phyloP scores from a whole-genome alignment of 2,329 filamentous ascomycete genomes.

The Graphilbum sp. region DNA sequence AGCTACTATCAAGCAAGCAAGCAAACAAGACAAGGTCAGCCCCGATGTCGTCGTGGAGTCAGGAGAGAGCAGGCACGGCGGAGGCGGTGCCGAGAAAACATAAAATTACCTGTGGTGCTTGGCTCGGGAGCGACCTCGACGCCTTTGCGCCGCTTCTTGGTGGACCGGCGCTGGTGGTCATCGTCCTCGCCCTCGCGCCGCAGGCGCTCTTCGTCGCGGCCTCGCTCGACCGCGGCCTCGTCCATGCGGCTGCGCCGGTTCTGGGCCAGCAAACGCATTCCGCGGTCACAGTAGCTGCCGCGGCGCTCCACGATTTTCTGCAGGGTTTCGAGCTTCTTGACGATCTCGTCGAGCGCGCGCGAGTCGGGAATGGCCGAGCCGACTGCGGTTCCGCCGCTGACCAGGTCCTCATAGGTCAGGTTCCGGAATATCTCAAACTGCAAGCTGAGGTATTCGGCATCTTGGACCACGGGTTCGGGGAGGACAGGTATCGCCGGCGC shows the following conservation, averaged over 20 bases:
- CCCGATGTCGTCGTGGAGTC: too few species aligned
- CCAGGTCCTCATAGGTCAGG: constrained; percentile 51
- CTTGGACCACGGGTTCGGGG: constrained; percentile 36
- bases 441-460: constrained; percentile 52
- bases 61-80: too few species aligned
- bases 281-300: constrained; percentile 51
- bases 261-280: constrained; percentile 53
- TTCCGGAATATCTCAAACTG: constrained; percentile 41
- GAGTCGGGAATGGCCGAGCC: constrained; percentile 45
- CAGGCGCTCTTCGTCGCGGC: constrained; percentile 32
- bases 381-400: constrained; percentile 38
- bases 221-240: constrained; percentile 27
- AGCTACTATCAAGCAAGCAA: not conserved
- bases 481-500: constrained; percentile 31
- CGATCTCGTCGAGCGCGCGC: constrained; percentile 46
- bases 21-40: not conserved
- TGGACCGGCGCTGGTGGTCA: constrained; percentile 33
- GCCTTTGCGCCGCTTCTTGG: constrained; percentile 65
- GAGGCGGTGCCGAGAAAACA: too few species aligned
- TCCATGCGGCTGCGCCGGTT: constrained; percentile 46
- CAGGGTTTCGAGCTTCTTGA: constrained; percentile 46
- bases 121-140: constrained; percentile 33
- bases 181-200: constrained; percentile 33
- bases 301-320: constrained; percentile 51
- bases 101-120: too few species aligned